These are phyloP conservation scores for Sugiyamaella paludigena DNA, from an alignment of 1,139 yeast genomes.

Conservation along the genomic window DNA sequence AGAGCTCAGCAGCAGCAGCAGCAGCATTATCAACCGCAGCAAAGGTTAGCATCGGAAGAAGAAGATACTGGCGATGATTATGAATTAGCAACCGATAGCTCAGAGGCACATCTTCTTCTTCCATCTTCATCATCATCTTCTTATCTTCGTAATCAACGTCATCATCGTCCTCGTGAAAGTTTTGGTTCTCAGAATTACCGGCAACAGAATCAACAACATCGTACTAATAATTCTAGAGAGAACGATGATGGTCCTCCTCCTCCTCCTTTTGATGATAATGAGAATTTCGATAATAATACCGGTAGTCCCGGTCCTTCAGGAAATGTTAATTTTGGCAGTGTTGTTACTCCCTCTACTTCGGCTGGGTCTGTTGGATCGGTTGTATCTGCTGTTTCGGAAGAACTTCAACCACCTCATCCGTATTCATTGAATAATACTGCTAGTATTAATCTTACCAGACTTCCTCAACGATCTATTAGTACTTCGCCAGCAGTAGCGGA, in stretches of 20 bases:
- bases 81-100: no score
- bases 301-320: conserved; percentile 2
- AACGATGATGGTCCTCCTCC: neutral
- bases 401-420: neutral
- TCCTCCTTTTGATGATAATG: neutral
- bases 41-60: neutral
- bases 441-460: conserved; percentile 22
- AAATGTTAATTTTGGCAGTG: neutral
- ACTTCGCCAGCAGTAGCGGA: neutral
- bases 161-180: neutral
- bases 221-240: neutral
- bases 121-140: no score
- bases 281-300: neutral
- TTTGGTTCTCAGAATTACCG: neutral
- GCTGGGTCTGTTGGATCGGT: conserved; percentile 5
- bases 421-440: conserved; percentile 16
- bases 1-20: neutral
- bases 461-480: conserved; percentile 7
- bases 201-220: neutral
- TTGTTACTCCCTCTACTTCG: neutral
- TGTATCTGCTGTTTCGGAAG: neutral
- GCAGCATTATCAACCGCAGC: neutral
- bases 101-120: no score
- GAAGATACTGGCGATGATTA: no score
- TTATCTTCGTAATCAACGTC: neutral